Evolutionary conservation across 164 flowering plant genomes (phyloP).

Genomic region (Dillenia turbinata): DNA sequence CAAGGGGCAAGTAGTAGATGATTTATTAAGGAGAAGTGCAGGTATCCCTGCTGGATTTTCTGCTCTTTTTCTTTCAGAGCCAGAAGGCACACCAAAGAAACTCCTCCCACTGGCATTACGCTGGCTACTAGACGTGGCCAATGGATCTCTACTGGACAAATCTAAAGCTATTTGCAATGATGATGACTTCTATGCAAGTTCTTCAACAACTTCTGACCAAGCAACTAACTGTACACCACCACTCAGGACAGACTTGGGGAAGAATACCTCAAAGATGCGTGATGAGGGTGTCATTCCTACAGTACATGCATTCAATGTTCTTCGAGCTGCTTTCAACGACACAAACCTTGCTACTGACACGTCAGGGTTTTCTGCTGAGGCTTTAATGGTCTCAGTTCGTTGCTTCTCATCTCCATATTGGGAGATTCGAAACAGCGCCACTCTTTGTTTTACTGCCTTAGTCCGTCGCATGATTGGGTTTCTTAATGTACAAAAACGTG

Average conservation of each 20-base stretch:
- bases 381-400: slow-evolving; percentile 73
- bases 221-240: slow-evolving; percentile 2
- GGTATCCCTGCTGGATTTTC: slow-evolving; percentile 97
- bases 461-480: slow-evolving; percentile 95
- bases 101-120: slow-evolving; percentile 83
- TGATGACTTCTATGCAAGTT: slow-evolving; percentile 6
- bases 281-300: slow-evolving; percentile 97
- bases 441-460: slow-evolving; percentile 91
- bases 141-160: slow-evolving; percentile 30
- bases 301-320: slow-evolving; percentile 96
- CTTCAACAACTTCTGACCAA: slow-evolving; percentile 17
- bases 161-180: slow-evolving; percentile 14
- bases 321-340: slow-evolving; percentile 89
- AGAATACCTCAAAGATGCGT: slow-evolving; percentile 58
- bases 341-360: slow-evolving; percentile 89
- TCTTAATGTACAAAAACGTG: slow-evolving; percentile 90
- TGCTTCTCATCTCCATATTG: slow-evolving; percentile 94
- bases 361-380: slow-evolving; percentile 94
- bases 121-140: slow-evolving; percentile 83
- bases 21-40: slow-evolving; percentile 92
- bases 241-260: slow-evolving; percentile 16
- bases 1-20: slow-evolving; percentile 89
- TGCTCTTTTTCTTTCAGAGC: slow-evolving; percentile 94
- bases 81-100: slow-evolving; percentile 93
- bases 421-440: slow-evolving; percentile 97